phyloP scores from a whole-genome alignment of 2,329 filamentous ascomycete genomes.

The Venturia asperata region DNA sequence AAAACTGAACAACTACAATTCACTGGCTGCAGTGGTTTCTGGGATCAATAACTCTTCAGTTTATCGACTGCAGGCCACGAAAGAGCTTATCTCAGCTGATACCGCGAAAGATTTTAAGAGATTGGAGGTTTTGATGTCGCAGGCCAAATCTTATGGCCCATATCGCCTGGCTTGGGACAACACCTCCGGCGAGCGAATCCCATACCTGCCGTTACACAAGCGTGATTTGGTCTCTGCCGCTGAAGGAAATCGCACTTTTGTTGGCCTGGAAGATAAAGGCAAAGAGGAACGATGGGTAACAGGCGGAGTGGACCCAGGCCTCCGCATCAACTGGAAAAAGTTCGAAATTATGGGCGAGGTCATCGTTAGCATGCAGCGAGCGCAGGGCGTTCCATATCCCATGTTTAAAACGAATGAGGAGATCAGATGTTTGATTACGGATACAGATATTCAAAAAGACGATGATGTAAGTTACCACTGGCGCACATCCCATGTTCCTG shows the following conservation, averaged over 20 bases:
- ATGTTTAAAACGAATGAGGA: constrained; percentile 63
- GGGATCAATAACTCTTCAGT: constrained; percentile 86
- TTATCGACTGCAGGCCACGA: constrained; percentile 73
- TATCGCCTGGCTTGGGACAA: constrained; percentile 99
- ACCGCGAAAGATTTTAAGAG: constrained; percentile 80
- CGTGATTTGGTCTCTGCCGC: constrained; percentile 87
- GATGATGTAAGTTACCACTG: constrained; percentile 63
- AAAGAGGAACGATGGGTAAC: constrained; percentile 10
- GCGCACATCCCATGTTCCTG: not conserved
- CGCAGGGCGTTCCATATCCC: constrained; percentile 76
- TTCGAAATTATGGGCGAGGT: constrained; percentile 95
- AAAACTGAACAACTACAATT: constrained; percentile 94
- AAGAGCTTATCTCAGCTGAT: constrained; percentile 63
- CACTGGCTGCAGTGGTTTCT: constrained; percentile 85
- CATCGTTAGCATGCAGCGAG: constrained; percentile 81
- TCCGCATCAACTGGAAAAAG: constrained; percentile 89
- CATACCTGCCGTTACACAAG: constrained; percentile 83
- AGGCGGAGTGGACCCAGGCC: constrained; percentile 34
- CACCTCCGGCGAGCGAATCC: constrained; percentile 80
- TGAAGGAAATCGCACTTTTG: constrained; percentile 83
- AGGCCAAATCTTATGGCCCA: constrained; percentile 84
- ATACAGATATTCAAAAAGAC: constrained; percentile 73
- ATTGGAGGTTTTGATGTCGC: constrained; percentile 85
- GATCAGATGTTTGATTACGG: constrained; percentile 68
- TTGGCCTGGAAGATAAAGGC: constrained; percentile 47